Conservation (phyloP, 75 land plant species). For the Cryptomeria japonica region DNA sequence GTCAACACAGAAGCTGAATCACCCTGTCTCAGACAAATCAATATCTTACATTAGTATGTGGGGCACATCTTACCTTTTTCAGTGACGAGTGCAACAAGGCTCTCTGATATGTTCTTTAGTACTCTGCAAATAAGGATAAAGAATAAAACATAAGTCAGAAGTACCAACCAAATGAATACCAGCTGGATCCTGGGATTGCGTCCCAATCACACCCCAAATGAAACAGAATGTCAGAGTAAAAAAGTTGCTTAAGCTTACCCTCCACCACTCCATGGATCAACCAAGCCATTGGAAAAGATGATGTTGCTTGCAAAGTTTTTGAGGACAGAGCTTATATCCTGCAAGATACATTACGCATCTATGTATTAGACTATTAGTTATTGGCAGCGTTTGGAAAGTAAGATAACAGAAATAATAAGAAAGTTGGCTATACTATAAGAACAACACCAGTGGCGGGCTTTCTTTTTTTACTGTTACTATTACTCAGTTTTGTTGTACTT, state of each 20-base stretch:
- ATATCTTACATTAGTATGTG: background rate
- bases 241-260: slow-evolving; percentile 44
- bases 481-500: background rate
- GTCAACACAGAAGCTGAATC: slow-evolving; percentile 9
- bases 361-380: background rate
- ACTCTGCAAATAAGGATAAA: slow-evolving; percentile 42
- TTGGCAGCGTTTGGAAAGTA: too few relatives aligned
- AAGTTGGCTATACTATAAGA: too few relatives aligned
- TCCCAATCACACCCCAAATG: background rate
- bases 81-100: slow-evolving; percentile 64
- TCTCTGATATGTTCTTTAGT: slow-evolving; percentile 59
- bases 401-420: too few relatives aligned
- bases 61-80: slow-evolving; percentile 42
- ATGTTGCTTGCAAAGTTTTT: slow-evolving; percentile 81
- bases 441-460: too few relatives aligned
- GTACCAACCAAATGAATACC: background rate
- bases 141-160: background rate
- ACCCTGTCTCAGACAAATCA: background rate
- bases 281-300: slow-evolving; percentile 80
- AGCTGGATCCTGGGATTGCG: background rate
- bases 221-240: background rate
- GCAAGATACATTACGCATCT: background rate
- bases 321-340: slow-evolving; percentile 60
- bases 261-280: slow-evolving; percentile 93
- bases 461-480: too few relatives aligned